Conservation (phyloP, 1,284 basidiomycete genomes). For the Microbotryum intermedium region DNA sequence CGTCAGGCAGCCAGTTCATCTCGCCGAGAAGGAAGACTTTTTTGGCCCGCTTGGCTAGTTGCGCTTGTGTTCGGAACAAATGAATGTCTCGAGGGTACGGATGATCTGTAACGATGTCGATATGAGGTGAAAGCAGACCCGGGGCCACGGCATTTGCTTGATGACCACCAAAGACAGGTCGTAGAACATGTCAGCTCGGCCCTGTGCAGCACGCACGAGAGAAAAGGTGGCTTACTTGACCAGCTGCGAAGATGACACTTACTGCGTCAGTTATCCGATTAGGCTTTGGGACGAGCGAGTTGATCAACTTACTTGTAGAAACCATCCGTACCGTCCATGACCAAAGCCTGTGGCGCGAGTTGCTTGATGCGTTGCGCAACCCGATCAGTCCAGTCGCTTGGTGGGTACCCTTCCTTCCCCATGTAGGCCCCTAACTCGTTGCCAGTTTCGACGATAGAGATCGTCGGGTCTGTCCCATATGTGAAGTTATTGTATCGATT, state of each 20-base stretch:
- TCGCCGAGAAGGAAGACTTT: slow-evolving; percentile 31
- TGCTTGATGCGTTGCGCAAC: slow-evolving; percentile 13
- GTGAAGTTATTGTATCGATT: slow-evolving; percentile 26
- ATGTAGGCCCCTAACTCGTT: slow-evolving; percentile 28
- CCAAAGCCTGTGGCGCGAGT: slow-evolving; percentile 11
- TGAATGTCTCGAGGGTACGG: no score
- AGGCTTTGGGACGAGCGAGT: no score
- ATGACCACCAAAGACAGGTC: slow-evolving; percentile 22
- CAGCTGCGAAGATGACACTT: no score
- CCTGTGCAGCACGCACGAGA: neutral
- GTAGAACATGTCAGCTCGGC: slow-evolving; percentile 27
- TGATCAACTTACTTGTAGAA: slow-evolving; percentile 19
- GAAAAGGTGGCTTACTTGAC: no score
- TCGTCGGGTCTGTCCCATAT: slow-evolving; percentile 25
- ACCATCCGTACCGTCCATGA: slow-evolving; percentile 27
- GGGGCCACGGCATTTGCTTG: slow-evolving; percentile 15
- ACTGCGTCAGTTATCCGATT: no score
- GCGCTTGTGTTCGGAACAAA: no score
- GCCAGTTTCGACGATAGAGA: slow-evolving; percentile 26
- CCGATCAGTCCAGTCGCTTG: slow-evolving; percentile 14
- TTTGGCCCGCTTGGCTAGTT: neutral
- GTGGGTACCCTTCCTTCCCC: slow-evolving; percentile 23
- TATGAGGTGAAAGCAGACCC: neutral
- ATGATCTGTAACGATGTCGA: slow-evolving; percentile 15
- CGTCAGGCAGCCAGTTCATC: slow-evolving; percentile 24